phyloP scores from a whole-genome alignment of 2,329 filamentous ascomycete species.

The Pseudocercospora crystallina region DNA sequence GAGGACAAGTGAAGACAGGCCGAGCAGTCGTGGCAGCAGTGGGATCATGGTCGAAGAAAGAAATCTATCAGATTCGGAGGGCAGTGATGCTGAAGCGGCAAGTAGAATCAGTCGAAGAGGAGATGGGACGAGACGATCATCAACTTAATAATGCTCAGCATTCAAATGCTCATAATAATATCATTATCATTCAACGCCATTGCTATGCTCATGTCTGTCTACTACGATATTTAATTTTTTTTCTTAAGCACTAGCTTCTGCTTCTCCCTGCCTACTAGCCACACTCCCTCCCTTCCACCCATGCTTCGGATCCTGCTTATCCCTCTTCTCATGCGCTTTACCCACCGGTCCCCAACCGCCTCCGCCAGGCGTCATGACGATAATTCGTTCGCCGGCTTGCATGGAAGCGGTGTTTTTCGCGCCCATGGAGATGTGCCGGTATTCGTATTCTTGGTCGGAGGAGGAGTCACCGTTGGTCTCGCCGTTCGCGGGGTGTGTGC shows the following conservation, averaged over 20 bases:
- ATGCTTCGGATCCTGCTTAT: slow-evolving; percentile 56
- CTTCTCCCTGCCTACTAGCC: slow-evolving; percentile 55
- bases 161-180: too few species aligned
- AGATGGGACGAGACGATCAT: too few species aligned
- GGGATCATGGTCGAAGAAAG: slow-evolving; percentile 45
- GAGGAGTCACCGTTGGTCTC: background rate
- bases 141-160: too few species aligned
- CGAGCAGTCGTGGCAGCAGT: slow-evolving; percentile 32
- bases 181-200: too few species aligned
- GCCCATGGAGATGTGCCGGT: slow-evolving; percentile 69
- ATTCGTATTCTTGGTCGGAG: slow-evolving; percentile 24
- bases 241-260: slow-evolving; percentile 43
- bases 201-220: too few species aligned
- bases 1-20: slow-evolving; percentile 34
- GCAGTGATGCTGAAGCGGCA: slow-evolving; percentile 30
- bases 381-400: slow-evolving; percentile 73
- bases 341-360: slow-evolving; percentile 71
- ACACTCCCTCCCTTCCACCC: slow-evolving; percentile 62
- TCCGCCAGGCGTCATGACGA: slow-evolving; percentile 74
- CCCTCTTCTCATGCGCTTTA: slow-evolving; percentile 50
- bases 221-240: too few species aligned
- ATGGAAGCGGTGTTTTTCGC: slow-evolving; percentile 79
- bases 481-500: too few species aligned
- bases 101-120: too few species aligned
- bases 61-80: slow-evolving; percentile 38